A percentile compares a stretch with the other conserved stretches of the same genome.
Evolutionary conservation across 2,329 filamentous ascomycete species (phyloP).

Genomic region (Fusarium brachygibbosum): DNA sequence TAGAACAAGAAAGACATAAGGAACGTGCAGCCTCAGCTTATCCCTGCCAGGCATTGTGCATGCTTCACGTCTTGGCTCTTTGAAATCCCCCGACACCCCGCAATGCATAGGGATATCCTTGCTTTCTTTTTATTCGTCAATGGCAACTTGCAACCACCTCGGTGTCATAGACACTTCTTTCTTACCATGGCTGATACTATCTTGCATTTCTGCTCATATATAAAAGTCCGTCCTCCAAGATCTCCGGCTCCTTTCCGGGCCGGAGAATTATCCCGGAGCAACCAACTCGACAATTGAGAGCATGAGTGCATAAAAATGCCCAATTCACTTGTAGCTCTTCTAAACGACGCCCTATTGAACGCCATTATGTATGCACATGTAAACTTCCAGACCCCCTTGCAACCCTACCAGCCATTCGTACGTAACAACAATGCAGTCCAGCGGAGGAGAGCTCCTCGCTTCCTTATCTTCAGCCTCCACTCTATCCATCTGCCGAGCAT

Average conservation of each 20-base stretch:
- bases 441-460: slow-evolving; percentile 29
- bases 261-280: neutral
- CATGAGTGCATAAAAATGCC: neutral
- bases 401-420: slow-evolving; percentile 23
- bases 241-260: slow-evolving; percentile 8
- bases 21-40: slow-evolving; percentile 2
- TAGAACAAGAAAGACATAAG: slow-evolving; percentile 23
- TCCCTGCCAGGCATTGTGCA: slow-evolving; percentile 13
- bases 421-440: slow-evolving; percentile 37
- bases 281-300: neutral
- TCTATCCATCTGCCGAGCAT: slow-evolving; percentile 28
- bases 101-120: slow-evolving; percentile 6
- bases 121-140: slow-evolving; percentile 32
- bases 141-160: slow-evolving; percentile 22
- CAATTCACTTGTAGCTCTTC: neutral
- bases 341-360: slow-evolving; percentile 22
- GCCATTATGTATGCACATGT: slow-evolving; percentile 6
- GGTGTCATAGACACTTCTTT: slow-evolving; percentile 9
- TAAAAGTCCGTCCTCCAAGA: neutral
- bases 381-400: slow-evolving; percentile 14
- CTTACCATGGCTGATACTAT: slow-evolving; percentile 4
- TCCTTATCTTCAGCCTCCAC: slow-evolving; percentile 21
- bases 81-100: slow-evolving; percentile 22
- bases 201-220: neutral
- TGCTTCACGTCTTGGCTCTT: slow-evolving; percentile 15